Evolutionary conservation across 305 asterid genomes (phyloP), one percentile per base, ranked within the genome.

Genomic region (Fraxinus sp.): DNA sequence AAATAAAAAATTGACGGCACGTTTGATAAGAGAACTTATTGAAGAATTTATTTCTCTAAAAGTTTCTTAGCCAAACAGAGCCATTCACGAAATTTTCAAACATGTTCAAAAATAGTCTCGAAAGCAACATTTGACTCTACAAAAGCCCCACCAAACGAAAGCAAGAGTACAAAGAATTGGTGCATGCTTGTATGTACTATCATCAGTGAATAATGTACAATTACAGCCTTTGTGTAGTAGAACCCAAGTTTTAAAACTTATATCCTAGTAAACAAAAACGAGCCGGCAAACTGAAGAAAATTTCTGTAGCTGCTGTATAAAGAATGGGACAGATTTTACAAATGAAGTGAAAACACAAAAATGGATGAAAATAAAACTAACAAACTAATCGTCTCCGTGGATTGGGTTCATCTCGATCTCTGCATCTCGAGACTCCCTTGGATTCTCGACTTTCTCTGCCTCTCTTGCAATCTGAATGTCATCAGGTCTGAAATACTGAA

Each of bases 391-490:
- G 85, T 86, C 89, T 84, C 83, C 83, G 90, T 30, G 89, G 89
- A 85, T 85, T 13, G 86, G 87, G 90, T 85, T 92, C 94, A 95
- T 90, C 91, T 94, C 99, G 70, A 94, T 80, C 86, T 95, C 90
- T 39, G 87, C 78, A 8, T 80, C 83, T 20, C 57, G 78, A 7
- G 81, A 78, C 76, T 55, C 86, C 79, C 81, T 85, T 37, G 80
- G 78, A 83, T 71, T 83, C 70, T 88, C 88, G 64, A 88, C 87
- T 83, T 92, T 94, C 86, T 97, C 98, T 10, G 87, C 91, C 88
- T 93, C 99, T 78, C 97, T 85, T 22, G 94, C 94, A 24, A 97
- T 90, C 86, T 94, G 98, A 81, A 91, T 85, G 35, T 97, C 96
- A 49, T 82, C 33, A 3, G 99, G 98, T 82, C 79, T 87, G 66